Evolutionary conservation across 345 rosid species (phyloP).

Genomic region (Sisymbrium altissimum): DNA sequence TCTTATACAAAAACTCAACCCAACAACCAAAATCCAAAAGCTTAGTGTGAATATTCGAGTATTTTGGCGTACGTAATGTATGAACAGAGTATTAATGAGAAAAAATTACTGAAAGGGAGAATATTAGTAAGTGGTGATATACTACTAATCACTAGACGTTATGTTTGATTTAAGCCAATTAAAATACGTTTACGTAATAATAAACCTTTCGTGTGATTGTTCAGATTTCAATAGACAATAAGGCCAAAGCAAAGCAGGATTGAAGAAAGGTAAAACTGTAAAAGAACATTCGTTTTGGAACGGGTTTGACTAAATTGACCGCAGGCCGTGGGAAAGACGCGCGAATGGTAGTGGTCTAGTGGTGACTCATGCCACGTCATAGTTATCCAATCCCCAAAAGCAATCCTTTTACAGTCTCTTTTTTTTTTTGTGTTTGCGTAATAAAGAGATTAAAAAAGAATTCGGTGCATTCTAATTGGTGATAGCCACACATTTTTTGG

Average conservation of each 20-base stretch:
- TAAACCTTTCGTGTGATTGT: too few species aligned
- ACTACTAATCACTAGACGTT: background rate
- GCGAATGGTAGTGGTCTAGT: background rate
- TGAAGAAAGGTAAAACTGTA: background rate
- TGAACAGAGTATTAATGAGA: background rate
- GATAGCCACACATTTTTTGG: constrained; percentile 19
- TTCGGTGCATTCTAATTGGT: constrained; percentile 25
- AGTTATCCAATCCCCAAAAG: background rate
- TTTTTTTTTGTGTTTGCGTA: background rate
- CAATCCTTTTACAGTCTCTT: background rate
- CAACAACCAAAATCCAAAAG: constrained; percentile 16
- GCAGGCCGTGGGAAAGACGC: background rate
- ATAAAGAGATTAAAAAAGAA: background rate
- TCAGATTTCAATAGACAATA: background rate
- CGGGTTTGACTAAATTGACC: constrained; percentile 13
- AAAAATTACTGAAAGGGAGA: background rate
- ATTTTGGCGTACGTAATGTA: background rate
- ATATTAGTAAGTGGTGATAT: background rate
- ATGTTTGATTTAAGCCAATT: background rate
- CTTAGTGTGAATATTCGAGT: constrained; percentile 2
- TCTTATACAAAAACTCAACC: background rate
- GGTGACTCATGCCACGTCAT: constrained; percentile 19
- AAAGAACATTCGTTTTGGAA: constrained; percentile 5
- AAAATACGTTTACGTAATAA: background rate
- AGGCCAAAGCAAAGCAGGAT: background rate